Percentiles rank a stretch among this genome's conserved stretches.
These are phyloP conservation scores for Puya raimondii DNA, from an alignment of 176 grass and related monocot genomes.

Conservation along the genomic window DNA sequence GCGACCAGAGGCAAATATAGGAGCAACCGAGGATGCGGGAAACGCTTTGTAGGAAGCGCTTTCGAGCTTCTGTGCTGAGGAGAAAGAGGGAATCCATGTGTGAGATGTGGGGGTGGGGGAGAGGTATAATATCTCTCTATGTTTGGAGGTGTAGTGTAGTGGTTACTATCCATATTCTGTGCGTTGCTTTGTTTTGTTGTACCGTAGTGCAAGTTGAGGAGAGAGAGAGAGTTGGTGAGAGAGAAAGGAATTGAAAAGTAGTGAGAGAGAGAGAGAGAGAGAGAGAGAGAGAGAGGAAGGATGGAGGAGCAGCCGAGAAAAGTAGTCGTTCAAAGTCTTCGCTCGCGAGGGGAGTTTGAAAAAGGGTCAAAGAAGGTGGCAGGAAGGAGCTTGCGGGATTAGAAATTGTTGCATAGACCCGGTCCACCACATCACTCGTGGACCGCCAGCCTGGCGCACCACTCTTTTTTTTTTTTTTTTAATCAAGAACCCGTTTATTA, in stretches of 20 bases:
- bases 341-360: background rate
- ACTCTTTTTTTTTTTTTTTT: too few relatives aligned
- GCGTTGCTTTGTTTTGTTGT: too few relatives aligned
- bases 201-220: too few relatives aligned
- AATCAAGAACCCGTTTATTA: too few relatives aligned
- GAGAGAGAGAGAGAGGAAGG: background rate
- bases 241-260: background rate
- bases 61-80: constrained; percentile 13
- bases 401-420: background rate
- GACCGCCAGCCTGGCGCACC: too few relatives aligned
- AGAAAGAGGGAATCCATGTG: constrained; percentile 38
- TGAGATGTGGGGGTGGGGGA: background rate
- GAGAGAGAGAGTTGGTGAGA: background rate
- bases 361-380: background rate
- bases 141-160: too few relatives aligned
- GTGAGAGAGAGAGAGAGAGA: background rate
- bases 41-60: constrained; percentile 13
- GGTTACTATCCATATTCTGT: too few relatives aligned
- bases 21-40: constrained; percentile 19
- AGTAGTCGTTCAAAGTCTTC: background rate
- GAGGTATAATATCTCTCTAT: too few relatives aligned
- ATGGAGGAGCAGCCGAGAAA: background rate
- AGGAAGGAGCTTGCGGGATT: background rate
- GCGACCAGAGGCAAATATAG: constrained; percentile 41
- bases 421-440: too few relatives aligned